These are phyloP conservation scores for Solanum verrucosum DNA, from an alignment of 257 asterid genomes.

Conservation along the genomic window DNA sequence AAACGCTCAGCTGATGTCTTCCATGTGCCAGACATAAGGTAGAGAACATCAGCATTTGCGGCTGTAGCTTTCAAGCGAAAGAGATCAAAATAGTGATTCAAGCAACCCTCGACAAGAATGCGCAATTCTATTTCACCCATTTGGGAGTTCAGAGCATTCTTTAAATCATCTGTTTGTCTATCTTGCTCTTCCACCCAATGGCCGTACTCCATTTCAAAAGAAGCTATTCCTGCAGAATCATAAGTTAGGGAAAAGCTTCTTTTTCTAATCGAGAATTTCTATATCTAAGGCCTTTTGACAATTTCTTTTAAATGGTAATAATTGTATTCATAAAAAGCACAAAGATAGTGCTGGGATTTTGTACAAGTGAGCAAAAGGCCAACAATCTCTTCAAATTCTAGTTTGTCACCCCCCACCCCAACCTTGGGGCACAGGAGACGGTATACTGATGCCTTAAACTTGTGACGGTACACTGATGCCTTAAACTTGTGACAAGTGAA, in stretches of 20 bases:
- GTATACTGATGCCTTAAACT: neutral
- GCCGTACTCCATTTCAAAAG: conserved; percentile 69
- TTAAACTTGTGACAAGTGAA: neutral
- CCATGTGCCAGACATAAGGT: conserved; percentile 82
- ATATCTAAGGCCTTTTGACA: neutral
- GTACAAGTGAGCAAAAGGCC: neutral
- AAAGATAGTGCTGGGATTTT: neutral
- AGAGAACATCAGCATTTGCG: conserved; percentile 72
- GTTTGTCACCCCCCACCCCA: neutral
- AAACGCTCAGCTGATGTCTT: conserved; percentile 80
- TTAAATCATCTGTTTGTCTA: conserved; percentile 39
- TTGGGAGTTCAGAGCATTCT: conserved; percentile 49
- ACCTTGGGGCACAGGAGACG: neutral
- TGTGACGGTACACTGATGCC: neutral
- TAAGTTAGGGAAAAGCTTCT: neutral
- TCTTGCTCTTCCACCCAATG: conserved; percentile 82
- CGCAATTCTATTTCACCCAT: conserved; percentile 48
- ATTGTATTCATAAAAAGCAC: neutral
- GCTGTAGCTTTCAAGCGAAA: conserved; percentile 74
- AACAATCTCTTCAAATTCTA: neutral
- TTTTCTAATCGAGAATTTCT: neutral
- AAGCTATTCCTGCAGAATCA: conserved; percentile 38
- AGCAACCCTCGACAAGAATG: conserved; percentile 41
- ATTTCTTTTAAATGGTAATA: neutral
- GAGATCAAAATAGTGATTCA: conserved; percentile 63